Evolutionary conservation across 2,329 filamentous ascomycete genomes (phyloP).

Genomic region (Metarhizium sp.): DNA sequence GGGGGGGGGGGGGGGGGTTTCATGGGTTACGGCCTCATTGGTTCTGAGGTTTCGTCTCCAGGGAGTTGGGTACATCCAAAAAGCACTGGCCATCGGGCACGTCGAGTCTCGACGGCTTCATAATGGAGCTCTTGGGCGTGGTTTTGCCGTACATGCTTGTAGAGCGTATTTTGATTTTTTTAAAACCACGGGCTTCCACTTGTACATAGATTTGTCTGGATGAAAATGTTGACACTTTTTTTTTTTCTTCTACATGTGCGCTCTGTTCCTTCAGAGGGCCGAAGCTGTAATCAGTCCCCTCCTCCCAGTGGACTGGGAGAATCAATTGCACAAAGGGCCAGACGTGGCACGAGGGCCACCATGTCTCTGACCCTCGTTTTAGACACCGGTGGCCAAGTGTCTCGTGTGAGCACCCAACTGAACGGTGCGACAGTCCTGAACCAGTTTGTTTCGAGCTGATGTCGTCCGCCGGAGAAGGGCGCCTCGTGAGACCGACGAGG

Average conservation of each 20-base stretch:
- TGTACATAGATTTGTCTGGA: background rate
- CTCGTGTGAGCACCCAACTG: background rate
- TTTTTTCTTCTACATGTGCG: too few relatives aligned
- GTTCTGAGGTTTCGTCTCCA: background rate
- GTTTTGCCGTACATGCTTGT: background rate
- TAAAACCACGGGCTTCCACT: background rate
- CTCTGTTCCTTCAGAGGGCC: too few relatives aligned
- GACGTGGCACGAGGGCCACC: background rate
- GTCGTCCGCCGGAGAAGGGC: too few relatives aligned
- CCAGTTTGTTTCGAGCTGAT: too few relatives aligned
- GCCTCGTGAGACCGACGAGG: background rate
- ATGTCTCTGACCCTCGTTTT: background rate
- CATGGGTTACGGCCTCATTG: background rate
- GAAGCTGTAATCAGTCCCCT: too few relatives aligned
- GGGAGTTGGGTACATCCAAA: conserved; percentile 1
- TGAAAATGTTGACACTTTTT: background rate
- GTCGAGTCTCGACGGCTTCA: background rate
- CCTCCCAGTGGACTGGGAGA: too few relatives aligned
- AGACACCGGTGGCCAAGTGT: background rate
- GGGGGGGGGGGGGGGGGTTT: background rate
- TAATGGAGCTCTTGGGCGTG: background rate
- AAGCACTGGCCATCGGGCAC: background rate
- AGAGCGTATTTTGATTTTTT: background rate
- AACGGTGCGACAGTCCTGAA: too few relatives aligned
- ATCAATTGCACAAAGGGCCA: too few relatives aligned